Percentiles rank a stretch among this genome's conserved stretches.
Evolutionary conservation across 2,329 filamentous ascomycete genomes (phyloP).

Genomic region (Nemania sp.): DNA sequence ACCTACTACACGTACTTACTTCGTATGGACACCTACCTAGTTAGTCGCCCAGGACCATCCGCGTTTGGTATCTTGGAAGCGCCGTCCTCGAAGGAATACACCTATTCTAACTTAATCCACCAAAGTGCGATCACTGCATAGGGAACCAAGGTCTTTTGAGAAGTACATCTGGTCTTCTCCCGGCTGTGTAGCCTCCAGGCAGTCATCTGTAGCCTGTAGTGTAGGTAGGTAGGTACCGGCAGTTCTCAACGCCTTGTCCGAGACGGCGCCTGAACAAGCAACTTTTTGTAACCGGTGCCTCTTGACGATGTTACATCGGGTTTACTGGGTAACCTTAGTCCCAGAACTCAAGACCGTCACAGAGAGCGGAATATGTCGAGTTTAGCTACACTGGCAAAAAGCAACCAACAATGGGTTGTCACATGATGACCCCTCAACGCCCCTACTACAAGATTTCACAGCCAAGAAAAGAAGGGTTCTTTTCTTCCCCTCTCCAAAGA

Average conservation of each 20-base stretch:
- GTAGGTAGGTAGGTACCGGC: too few relatives aligned
- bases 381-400: slow-evolving; percentile 23
- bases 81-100: too few relatives aligned
- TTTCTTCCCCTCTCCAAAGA: background rate
- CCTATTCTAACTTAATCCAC: too few relatives aligned
- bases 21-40: background rate
- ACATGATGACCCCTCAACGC: slow-evolving; percentile 20
- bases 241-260: background rate
- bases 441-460: background rate
- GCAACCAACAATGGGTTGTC: slow-evolving; percentile 6
- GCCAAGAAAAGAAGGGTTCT: background rate
- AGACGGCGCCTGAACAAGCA: background rate
- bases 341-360: slow-evolving; percentile 14
- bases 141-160: too few relatives aligned
- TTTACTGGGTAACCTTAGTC: background rate
- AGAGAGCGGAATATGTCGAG: slow-evolving; percentile 20
- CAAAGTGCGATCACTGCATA: too few relatives aligned
- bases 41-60: too few relatives aligned
- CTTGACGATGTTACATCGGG: slow-evolving; percentile 1
- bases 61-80: too few relatives aligned
- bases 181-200: slow-evolving; percentile 8
- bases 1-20: too few relatives aligned
- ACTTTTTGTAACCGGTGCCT: background rate
- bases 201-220: background rate
- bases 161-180: background rate